Evolutionary conservation across 176 grass and related monocot species (phyloP).

Genomic region (Urochloa ruziziensis): DNA sequence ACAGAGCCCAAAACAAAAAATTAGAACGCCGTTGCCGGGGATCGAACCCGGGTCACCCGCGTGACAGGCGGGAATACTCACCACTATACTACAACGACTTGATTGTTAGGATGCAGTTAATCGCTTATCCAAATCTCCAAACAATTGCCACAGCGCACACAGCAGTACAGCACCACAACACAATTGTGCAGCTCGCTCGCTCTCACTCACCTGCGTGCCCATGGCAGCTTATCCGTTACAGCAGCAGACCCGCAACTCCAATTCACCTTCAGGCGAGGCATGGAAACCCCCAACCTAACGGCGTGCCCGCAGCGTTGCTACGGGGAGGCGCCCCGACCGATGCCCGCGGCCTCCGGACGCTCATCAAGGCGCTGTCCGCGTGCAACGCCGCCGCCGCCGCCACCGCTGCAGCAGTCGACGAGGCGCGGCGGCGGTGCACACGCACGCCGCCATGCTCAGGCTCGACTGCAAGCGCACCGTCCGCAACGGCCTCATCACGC

Average conservation of each 20-base stretch:
- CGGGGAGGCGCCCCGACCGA: not conserved
- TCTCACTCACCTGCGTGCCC: too few species aligned
- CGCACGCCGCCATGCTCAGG: conserved; percentile 17
- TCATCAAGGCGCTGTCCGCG: not conserved
- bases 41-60: conserved; percentile 86
- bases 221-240: too few species aligned
- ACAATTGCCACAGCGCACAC: too few species aligned
- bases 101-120: not conserved
- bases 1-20: too few species aligned
- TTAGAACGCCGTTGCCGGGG: conserved; percentile 70
- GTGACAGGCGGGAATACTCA: conserved; percentile 81
- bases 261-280: not conserved
- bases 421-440: not conserved
- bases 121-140: too few species aligned
- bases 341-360: not conserved
- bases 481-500: conserved; percentile 33
- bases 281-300: not conserved
- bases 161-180: too few species aligned
- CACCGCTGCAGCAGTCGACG: too few species aligned
- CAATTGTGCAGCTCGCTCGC: too few species aligned
- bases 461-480: conserved; percentile 16
- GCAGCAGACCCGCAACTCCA: not conserved
- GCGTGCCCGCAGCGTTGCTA: not conserved
- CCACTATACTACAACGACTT: conserved; percentile 21
- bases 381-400: not conserved